Base-by-base conservation (phyloP, 2,329 filamentous ascomycete genomes). In the Cephalotrichum gorgonifer region DNA sequence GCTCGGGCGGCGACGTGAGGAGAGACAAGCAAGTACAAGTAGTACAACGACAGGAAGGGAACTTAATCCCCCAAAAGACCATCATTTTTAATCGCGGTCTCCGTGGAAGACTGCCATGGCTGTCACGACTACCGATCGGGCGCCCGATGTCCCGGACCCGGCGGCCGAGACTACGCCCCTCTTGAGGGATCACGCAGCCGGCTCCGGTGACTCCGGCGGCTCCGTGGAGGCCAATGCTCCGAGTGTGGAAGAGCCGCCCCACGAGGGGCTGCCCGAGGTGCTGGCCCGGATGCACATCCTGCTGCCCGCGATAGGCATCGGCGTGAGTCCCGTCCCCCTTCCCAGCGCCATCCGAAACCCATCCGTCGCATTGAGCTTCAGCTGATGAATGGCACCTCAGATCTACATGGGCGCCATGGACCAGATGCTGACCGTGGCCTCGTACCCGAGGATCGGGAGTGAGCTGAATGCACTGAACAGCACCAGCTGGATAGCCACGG, bases 351-450 rank as follows among this genome's bases (percentile, higher is more conserved):
- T n/a, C 25, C 12, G 26, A 6, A 17, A n/a, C 17, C 26, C 14
- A 20, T 9, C 25, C 7, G 1, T 15, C 23, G 28, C 2, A 35
- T 2, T 22, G 8, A 4, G 9, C 23, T 4, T 14, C 14, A 9
- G 20, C 27, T 25, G 17, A 44, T 17, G 27, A 25, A 2, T 23
- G 22, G n/a, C n/a, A n/a, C 14, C 23, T 14, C 58, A 85, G 82
- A 69, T 89, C 38, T 87, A 86, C 59, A 71, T 91, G 7, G 76
- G 82, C 20, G 83, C 86, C 4, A 74, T 83, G 46, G 86, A 91
- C 59, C 85, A 89, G 62, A 87, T 87, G 1, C 79, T 90, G 48
- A 81, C 86, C 27, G 79, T 90, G 44, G 80, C 81, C n/a, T 82
- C 76, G n/a, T 89, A 89, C 62, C 84, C 83, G 45, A 79, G 76